Percentiles rank a stretch among this genome's conserved stretches.
These are phyloP conservation scores for Galerina marginata DNA, from an alignment of 768 basidiomycete genomes.

Conservation along the genomic window DNA sequence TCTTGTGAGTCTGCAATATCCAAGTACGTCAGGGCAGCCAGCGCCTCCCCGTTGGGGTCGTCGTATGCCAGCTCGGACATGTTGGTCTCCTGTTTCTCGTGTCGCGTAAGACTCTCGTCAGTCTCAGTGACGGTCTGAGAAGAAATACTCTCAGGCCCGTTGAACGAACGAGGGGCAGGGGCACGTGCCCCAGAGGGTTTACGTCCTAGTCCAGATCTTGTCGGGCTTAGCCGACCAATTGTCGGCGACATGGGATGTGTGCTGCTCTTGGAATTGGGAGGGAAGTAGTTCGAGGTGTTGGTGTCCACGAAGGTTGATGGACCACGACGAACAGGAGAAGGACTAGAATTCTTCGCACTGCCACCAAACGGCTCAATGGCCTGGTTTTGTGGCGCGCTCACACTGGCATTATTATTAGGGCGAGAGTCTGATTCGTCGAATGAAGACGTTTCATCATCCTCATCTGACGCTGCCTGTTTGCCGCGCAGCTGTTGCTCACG, in stretches of 20 bases:
- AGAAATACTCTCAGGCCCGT: constrained; percentile 46
- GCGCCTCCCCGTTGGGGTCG: constrained; percentile 63
- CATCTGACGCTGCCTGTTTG: constrained; percentile 4
- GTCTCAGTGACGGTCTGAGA: constrained; percentile 32
- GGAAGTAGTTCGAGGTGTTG: not conserved
- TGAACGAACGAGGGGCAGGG: constrained; percentile 50
- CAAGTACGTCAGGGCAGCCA: constrained; percentile 81
- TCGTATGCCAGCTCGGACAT: constrained; percentile 22
- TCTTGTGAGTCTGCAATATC: constrained; percentile 53
- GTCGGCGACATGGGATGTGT: constrained; percentile 11
- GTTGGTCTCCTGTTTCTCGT: constrained; percentile 18
- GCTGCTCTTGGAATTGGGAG: constrained; percentile 16
- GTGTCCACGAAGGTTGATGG: constrained; percentile 14
- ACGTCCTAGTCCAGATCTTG: constrained; percentile 57
- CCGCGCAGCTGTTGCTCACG: not conserved
- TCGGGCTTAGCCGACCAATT: constrained; percentile 38
- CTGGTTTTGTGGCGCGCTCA: constrained; percentile 14
- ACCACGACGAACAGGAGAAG: constrained; percentile 2
- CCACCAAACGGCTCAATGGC: not conserved
- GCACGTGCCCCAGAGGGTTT: constrained; percentile 89
- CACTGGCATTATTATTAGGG: constrained; percentile 14
- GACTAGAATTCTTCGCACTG: not conserved
- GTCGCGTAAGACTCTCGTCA: constrained; percentile 22
- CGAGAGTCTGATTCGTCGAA: constrained; percentile 20
- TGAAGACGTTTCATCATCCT: constrained; percentile 19